Percentiles rank a stretch among this genome's conserved stretches.
These are phyloP conservation scores for Trichothecium sympodiale DNA, from an alignment of 2,329 filamentous ascomycete genomes.

Conservation along the genomic window DNA sequence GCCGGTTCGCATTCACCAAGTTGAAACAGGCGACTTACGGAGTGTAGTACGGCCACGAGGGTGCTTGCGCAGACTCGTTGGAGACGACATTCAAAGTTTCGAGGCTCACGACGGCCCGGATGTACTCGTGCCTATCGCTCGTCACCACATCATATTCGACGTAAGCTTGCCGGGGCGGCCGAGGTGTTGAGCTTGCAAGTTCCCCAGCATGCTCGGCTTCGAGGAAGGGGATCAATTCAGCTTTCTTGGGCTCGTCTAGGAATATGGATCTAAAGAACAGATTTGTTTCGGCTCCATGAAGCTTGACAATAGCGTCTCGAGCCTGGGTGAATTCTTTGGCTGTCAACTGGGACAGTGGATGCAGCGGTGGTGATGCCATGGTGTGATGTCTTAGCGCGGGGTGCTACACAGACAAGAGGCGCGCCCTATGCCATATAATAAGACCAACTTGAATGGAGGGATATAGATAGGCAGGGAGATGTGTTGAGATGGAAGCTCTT, in stretches of 20 bases:
- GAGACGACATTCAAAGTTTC: conserved; percentile 17
- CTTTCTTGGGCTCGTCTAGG: conserved; percentile 51
- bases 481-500: no score
- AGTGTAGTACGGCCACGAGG: conserved; percentile 26
- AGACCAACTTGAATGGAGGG: no score
- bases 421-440: no score
- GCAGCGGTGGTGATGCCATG: conserved; percentile 10
- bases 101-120: conserved; percentile 27
- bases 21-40: conserved; percentile 8
- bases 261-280: conserved; percentile 47
- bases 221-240: conserved; percentile 45
- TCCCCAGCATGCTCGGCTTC: conserved; percentile 48
- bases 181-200: conserved; percentile 27
- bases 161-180: conserved; percentile 33
- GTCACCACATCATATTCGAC: conserved; percentile 32
- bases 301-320: conserved; percentile 30
- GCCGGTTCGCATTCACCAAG: no score
- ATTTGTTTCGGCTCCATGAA: conserved; percentile 10
- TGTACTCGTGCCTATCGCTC: conserved; percentile 18
- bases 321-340: conserved; percentile 37
- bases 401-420: no score
- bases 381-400: background rate
- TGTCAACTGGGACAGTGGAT: conserved; percentile 38
- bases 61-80: conserved; percentile 11
- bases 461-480: no score